Evolutionary conservation across 495 filamentous ascomycete genomes (phyloP), one percentile per base, ranked within the genome.

Genomic region (Neurospora tetraspora): DNA sequence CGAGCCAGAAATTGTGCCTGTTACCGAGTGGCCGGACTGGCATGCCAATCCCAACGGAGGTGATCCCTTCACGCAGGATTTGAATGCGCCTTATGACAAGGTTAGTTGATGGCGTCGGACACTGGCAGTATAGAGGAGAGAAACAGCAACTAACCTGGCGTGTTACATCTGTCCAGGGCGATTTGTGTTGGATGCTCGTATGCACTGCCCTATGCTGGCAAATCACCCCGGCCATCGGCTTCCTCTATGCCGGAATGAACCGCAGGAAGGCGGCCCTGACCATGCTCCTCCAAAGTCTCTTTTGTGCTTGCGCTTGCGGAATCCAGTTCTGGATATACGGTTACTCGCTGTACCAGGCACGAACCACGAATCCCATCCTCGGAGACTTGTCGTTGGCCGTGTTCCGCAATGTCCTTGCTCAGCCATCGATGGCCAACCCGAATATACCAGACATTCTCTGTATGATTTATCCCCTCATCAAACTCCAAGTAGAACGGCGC

Each of bases 261-360:
- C 91, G 95, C 61, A 87, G 95, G 77, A 98, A 98, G 85, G 96
- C 93, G 0, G 95, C 95, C 36, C 86, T 98, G 53, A 96, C 93
- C 18, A 86, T 98, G 73, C 91, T 98, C 83, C 96, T 94, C 92
- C 89, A 96, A 20, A 93, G 91, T 70, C 88, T 97, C 78, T 91
- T 94, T 83, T 91, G 92, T n/a, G 88, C 89, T 27, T 93, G 92
- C 27, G 89, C 97, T 70, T 90, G 94, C 23, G 90, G 89, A 31
- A 96, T 97, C 83, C 94, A 98, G 79, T 98, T 94, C 93, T 97
- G 97, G 86, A 95, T 98, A 86, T 98, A 94, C 94, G 95, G 95
- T 69, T 98, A 96, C 81, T 96, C 93, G 3, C 84, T 98, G 69
- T 88, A 94, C 45, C 96, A 97, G 84, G 94, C 92, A n/a, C 90